Evolutionary conservation across 129 eudicot species (phyloP), one percentile per base, ranked within the genome.

Genomic region (sunflower (Helianthus annuus)): DNA sequence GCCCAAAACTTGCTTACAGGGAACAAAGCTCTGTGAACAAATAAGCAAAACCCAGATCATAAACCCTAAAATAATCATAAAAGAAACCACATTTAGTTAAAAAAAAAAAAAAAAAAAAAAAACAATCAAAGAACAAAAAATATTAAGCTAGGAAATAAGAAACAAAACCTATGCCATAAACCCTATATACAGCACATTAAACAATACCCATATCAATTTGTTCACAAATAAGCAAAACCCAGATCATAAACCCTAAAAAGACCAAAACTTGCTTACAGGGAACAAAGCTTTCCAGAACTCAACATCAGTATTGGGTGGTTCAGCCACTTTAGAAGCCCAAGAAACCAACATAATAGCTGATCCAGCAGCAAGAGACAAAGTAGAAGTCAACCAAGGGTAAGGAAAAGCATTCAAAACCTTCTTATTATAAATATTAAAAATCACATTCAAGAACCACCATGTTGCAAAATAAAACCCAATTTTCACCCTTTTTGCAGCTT

Each of bases 321-420:
- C 83, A 51, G 83, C 92, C 15, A 87, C 61, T 66, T 69, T 84
- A 9, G 83, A 68, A 49, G 81, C 92, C 89, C 92, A 87, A 0
- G 92, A 87, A 36, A 87, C 49, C 64, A 87, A 56, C 92, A 87
- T 87, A 15, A 87, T 72, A 7, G 80, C 46, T 58, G 92, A 87
- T 63, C 92, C 92, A 66, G 92, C 89, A 52, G 92, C 92, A 15
- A 87, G 85, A 1, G 92, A 87, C 1, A 87, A 79, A 53, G 84
- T 77, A 29, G 89, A 87, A n/a, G 92, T 87, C 27, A 87, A 81
- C 92, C 89, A 87, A 2, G 92, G 92, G 66, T 84, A 87, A 29
- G 92, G 87, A 52, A 83, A 87, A 4, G 89, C 92, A 76, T 87
- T 87, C 58, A 87, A 64, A 19, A 87, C 92, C 55, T 87, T 87